Percentiles rank a stretch among this genome's conserved stretches.
These are phyloP conservation scores for Pseudogymnoascus pannorum DNA, from an alignment of 2,329 filamentous ascomycete species.

Conservation along the genomic window DNA sequence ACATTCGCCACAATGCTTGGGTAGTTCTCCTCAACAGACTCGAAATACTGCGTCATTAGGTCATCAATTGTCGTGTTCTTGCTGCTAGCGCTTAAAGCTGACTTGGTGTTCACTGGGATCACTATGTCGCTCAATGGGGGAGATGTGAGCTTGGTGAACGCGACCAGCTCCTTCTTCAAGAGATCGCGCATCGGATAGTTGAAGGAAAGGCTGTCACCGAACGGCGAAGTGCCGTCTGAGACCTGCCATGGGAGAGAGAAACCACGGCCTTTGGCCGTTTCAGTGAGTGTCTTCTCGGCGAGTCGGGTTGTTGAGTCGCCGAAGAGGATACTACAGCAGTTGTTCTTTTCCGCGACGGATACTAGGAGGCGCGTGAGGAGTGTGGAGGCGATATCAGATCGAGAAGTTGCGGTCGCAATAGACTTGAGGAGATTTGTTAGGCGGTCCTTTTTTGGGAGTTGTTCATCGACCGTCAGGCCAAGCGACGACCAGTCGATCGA, in stretches of 20 bases:
- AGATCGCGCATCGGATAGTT: slow-evolving; percentile 82
- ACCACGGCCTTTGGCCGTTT: slow-evolving; percentile 86
- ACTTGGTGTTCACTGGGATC: slow-evolving; percentile 33
- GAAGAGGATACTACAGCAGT: slow-evolving; percentile 67
- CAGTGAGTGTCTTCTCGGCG: slow-evolving; percentile 75
- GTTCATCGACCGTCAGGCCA: slow-evolving; percentile 15
- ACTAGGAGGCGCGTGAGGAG: slow-evolving; percentile 67
- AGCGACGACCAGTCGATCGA: slow-evolving; percentile 49
- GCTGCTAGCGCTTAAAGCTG: slow-evolving; percentile 24
- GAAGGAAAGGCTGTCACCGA: slow-evolving; percentile 35
- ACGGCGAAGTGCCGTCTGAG: slow-evolving; percentile 53
- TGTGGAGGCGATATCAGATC: slow-evolving; percentile 63
- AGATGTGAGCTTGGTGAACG: slow-evolving; percentile 51
- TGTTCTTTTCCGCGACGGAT: slow-evolving; percentile 49
- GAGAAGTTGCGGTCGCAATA: slow-evolving; percentile 67
- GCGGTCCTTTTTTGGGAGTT: slow-evolving; percentile 27
- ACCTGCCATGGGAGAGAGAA: slow-evolving; percentile 76
- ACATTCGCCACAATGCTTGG: slow-evolving; percentile 93
- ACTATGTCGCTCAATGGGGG: slow-evolving; percentile 46
- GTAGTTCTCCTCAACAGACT: slow-evolving; percentile 75
- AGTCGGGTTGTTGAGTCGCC: slow-evolving; percentile 83
- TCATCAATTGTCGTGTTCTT: slow-evolving; percentile 84
- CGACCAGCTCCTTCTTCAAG: slow-evolving; percentile 69
- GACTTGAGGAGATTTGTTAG: slow-evolving; percentile 44
- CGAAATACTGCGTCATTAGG: slow-evolving; percentile 83